A percentile compares a stretch with the other conserved stretches of the same genome.
These are phyloP conservation scores for Dendrostoma leiphaemia DNA, from an alignment of 2,329 filamentous ascomycete species.

Conservation along the genomic window DNA sequence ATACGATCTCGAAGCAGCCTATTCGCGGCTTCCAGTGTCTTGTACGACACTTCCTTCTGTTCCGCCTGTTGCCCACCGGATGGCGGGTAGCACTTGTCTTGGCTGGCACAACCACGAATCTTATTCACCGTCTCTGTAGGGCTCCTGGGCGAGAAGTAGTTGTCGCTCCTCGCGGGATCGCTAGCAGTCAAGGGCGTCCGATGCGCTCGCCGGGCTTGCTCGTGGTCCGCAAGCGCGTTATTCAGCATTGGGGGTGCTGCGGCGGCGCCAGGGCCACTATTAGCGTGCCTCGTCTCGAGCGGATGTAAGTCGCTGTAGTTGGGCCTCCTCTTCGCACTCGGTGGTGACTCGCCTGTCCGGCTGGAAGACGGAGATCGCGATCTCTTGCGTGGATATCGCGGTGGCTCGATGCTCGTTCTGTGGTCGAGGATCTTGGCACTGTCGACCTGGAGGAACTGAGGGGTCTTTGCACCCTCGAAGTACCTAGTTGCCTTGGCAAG, in stretches of 20 bases:
- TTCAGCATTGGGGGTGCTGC: too few species aligned
- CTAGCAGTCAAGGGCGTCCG: background rate
- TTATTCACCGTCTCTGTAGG: background rate
- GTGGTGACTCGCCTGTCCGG: background rate
- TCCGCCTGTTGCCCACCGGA: too few species aligned
- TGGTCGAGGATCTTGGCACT: background rate
- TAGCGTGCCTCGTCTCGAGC: too few species aligned
- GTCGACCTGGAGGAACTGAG: background rate
- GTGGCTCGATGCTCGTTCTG: background rate
- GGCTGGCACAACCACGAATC: background rate
- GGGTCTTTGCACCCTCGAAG: background rate
- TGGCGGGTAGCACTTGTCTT: background rate
- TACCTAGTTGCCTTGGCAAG: background rate
- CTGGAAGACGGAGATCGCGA: slow-evolving; percentile 3
- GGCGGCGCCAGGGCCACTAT: background rate
- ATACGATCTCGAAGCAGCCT: background rate
- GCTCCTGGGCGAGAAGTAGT: background rate
- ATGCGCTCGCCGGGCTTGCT: background rate
- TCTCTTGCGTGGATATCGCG: slow-evolving; percentile 3
- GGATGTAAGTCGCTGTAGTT: background rate
- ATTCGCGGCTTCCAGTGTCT: background rate
- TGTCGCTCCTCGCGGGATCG: background rate
- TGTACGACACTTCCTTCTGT: too few species aligned
- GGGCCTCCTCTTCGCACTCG: slow-evolving; percentile 1
- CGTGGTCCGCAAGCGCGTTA: too few species aligned